Evolutionary conservation across 805 yeast genomes (phyloP).

Genomic region (Jamesozyma hellenica): DNA sequence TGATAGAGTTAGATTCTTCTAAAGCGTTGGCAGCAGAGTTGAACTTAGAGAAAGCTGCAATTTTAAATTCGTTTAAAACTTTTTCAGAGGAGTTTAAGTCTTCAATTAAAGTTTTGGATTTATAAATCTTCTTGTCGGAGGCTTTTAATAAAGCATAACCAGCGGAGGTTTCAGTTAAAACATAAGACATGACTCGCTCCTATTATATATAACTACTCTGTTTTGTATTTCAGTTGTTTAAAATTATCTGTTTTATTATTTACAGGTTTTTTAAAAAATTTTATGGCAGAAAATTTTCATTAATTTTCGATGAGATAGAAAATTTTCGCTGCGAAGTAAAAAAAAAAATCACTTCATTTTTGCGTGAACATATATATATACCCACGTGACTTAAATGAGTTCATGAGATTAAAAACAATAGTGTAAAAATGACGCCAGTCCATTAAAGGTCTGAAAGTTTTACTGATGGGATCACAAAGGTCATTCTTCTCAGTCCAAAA

Average conservation of each 20-base stretch:
- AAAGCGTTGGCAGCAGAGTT: constrained; percentile 90
- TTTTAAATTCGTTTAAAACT: constrained; percentile 82
- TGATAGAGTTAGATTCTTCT: constrained; percentile 85
- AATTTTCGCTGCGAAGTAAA: constrained; percentile 8
- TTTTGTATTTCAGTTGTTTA: too few species aligned
- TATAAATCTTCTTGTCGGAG: constrained; percentile 92
- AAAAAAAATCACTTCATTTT: not conserved
- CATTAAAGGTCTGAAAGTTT: too few species aligned
- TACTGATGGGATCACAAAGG: too few species aligned
- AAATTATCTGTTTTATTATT: not conserved
- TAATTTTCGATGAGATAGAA: constrained; percentile 24
- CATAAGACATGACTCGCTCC: constrained; percentile 53
- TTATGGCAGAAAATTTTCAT: constrained; percentile 3
- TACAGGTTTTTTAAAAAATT: not conserved
- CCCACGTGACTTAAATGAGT: too few species aligned
- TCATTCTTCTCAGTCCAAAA: too few species aligned
- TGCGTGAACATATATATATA: too few species aligned
- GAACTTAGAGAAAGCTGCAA: constrained; percentile 92
- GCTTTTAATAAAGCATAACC: constrained; percentile 97
- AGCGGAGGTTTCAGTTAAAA: constrained; percentile 95
- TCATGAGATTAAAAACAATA: too few species aligned
- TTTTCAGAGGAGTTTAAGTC: constrained; percentile 77
- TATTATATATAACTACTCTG: not conserved
- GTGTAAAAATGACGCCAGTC: too few species aligned
- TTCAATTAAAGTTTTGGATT: constrained; percentile 59